These are phyloP conservation scores for Scalesia atractyloides DNA, from an alignment of 129 eudicot genomes.

Conservation along the genomic window DNA sequence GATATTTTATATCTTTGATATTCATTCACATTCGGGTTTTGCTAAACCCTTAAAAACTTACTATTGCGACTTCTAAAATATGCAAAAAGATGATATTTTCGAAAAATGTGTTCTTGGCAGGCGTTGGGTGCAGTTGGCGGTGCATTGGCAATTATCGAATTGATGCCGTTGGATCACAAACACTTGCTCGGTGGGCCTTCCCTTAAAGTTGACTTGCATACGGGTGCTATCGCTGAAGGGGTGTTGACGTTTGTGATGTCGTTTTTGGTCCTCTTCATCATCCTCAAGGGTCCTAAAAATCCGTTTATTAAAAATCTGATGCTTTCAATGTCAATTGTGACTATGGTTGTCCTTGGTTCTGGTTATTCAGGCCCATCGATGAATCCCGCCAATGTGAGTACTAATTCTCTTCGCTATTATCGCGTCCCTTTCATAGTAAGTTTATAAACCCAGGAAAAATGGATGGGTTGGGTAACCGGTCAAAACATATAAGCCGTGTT, in stretches of 20 bases:
- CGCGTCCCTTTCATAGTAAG: neutral
- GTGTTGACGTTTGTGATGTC: slow-evolving; percentile 67
- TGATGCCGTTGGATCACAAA: slow-evolving; percentile 69
- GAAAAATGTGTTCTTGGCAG: slow-evolving; percentile 37
- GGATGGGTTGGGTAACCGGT: neutral
- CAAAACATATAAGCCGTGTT: neutral
- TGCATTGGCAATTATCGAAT: slow-evolving; percentile 65
- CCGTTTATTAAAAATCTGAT: slow-evolving; percentile 62
- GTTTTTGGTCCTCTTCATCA: slow-evolving; percentile 60
- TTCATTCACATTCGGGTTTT: neutral
- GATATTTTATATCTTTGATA: neutral
- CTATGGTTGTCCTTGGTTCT: slow-evolving; percentile 64
- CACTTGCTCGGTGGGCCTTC: slow-evolving; percentile 87
- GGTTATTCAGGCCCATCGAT: slow-evolving; percentile 89
- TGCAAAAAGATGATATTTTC: slow-evolving; percentile 2
- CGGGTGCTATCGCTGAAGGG: slow-evolving; percentile 89
- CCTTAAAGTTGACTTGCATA: slow-evolving; percentile 80
- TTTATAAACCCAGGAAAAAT: neutral
- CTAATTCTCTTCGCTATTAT: neutral
- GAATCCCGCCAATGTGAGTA: slow-evolving; percentile 94
- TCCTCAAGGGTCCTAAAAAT: slow-evolving; percentile 70
- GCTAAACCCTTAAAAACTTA: neutral
- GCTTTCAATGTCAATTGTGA: slow-evolving; percentile 70
- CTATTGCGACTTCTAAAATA: neutral
- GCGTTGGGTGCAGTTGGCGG: slow-evolving; percentile 89